Evolutionary conservation across 768 basidiomycete species (phyloP).

Genomic region (Naganishia onofrii): DNA sequence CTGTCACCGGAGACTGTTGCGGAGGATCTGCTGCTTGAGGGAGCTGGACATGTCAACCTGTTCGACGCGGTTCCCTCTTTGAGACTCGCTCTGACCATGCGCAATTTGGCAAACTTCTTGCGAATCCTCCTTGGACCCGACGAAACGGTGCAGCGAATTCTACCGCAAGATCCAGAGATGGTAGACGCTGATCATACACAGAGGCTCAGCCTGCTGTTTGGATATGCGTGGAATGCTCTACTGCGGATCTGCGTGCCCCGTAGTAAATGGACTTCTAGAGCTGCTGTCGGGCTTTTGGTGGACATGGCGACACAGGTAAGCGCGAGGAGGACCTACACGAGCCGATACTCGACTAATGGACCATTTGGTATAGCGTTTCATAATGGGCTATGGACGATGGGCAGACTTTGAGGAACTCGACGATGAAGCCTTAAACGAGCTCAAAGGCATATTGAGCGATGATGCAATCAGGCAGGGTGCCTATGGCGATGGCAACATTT

Average conservation of each 20-base stretch:
- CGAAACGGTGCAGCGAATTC: background rate
- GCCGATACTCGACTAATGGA: background rate
- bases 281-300: conserved; percentile 5
- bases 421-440: conserved; percentile 5
- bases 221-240: conserved; percentile 7
- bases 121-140: conserved; percentile 10
- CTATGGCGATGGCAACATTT: background rate
- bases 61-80: conserved; percentile 4
- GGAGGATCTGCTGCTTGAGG: conserved; percentile 5
- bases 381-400: conserved; percentile 18
- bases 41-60: background rate
- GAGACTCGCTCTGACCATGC: background rate
- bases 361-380: background rate
- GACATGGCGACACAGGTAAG: conserved; percentile 20
- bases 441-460: background rate
- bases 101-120: conserved; percentile 9
- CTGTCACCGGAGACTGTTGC: conserved; percentile 6
- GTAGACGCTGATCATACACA: background rate
- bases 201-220: background rate
- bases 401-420: background rate
- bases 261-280: conserved; percentile 6
- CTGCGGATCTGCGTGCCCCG: conserved; percentile 2
- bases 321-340: background rate
- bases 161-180: conserved; percentile 3
- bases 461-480: background rate